Evolutionary conservation across 176 grass and related monocot species (phyloP).

Genomic region (Calamus simplicifolius): DNA sequence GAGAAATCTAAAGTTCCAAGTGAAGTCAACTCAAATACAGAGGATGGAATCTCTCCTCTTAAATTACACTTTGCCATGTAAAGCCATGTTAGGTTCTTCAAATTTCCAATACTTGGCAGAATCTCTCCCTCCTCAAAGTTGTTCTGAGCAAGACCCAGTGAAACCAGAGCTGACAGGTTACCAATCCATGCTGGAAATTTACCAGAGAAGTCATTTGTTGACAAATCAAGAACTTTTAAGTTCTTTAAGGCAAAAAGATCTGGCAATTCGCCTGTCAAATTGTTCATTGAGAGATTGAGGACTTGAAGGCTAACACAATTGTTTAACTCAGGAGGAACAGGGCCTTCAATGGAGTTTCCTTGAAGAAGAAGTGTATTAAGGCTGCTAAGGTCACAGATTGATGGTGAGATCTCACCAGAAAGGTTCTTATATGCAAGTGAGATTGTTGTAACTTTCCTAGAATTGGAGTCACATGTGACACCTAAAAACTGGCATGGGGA

Average conservation of each 20-base stretch:
- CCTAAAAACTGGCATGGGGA: conserved; percentile 48
- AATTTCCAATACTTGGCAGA: conserved; percentile 45
- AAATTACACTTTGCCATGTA: conserved; percentile 38
- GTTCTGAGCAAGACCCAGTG: conserved; percentile 45
- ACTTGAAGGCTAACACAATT: conserved; percentile 35
- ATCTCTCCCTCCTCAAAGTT: conserved; percentile 40
- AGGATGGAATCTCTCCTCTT: conserved; percentile 44
- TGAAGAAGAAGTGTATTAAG: conserved; percentile 46
- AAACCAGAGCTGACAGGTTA: conserved; percentile 22
- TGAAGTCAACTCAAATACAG: conserved; percentile 38
- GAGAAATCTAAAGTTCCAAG: conserved; percentile 70
- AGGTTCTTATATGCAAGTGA: conserved; percentile 50
- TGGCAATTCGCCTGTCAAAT: conserved; percentile 40
- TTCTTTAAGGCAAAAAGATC: conserved; percentile 36
- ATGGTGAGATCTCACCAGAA: conserved; percentile 55
- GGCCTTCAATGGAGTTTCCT: conserved; percentile 40
- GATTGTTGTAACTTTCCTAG: conserved; percentile 34
- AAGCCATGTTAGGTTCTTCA: conserved; percentile 75
- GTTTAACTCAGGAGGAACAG: conserved; percentile 38
- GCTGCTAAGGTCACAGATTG: conserved; percentile 12
- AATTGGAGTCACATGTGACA: conserved; percentile 31
- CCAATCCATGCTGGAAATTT: conserved; percentile 47
- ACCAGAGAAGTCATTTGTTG: conserved; percentile 34
- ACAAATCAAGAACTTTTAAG: conserved; percentile 45
- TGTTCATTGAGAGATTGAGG: conserved; percentile 56